Conservation (phyloP, 176 grass and related monocot species). For the Eleusine indica region DNA sequence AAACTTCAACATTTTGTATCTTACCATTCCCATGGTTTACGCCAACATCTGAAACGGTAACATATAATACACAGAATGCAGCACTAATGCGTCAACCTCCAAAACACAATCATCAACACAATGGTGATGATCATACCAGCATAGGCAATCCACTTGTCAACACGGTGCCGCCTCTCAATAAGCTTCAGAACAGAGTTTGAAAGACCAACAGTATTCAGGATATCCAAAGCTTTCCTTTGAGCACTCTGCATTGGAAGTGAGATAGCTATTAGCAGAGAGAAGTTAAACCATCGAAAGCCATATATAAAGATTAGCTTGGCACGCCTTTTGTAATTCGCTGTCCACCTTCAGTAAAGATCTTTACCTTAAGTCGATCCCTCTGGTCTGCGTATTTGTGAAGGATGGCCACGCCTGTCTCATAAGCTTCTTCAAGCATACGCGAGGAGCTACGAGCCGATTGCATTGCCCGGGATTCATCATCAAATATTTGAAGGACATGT, state of each 20-base stretch:
- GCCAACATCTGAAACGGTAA: conserved; percentile 16
- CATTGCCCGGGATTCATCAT: conserved; percentile 88
- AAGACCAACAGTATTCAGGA: conserved; percentile 90
- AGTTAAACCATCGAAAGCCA: not conserved
- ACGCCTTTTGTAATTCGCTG: not conserved
- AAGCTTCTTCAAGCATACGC: conserved; percentile 86
- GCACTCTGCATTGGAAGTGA: conserved; percentile 61
- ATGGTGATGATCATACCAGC: conserved; percentile 72
- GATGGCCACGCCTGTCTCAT: conserved; percentile 76
- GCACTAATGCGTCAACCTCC: conserved; percentile 72
- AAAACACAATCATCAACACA: conserved; percentile 69
- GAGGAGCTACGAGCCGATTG: conserved; percentile 87
- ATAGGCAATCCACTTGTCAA: conserved; percentile 92
- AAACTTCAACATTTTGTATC: not conserved
- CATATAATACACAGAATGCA: not conserved
- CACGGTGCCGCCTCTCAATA: conserved; percentile 80
- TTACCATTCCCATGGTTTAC: not conserved
- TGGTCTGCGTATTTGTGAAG: conserved; percentile 89
- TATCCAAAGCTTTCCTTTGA: conserved; percentile 95
- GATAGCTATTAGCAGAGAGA: conserved; percentile 14
- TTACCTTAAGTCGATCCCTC: conserved; percentile 91
- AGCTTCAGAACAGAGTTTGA: conserved; percentile 91
- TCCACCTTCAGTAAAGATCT: not conserved
- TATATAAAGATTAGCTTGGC: not conserved
- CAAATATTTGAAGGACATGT: conserved; percentile 86